Percentiles rank a stretch among this genome's conserved stretches.
phyloP scores from a whole-genome alignment of 257 asterid species.

The Nyctanthes arbortristis region DNA sequence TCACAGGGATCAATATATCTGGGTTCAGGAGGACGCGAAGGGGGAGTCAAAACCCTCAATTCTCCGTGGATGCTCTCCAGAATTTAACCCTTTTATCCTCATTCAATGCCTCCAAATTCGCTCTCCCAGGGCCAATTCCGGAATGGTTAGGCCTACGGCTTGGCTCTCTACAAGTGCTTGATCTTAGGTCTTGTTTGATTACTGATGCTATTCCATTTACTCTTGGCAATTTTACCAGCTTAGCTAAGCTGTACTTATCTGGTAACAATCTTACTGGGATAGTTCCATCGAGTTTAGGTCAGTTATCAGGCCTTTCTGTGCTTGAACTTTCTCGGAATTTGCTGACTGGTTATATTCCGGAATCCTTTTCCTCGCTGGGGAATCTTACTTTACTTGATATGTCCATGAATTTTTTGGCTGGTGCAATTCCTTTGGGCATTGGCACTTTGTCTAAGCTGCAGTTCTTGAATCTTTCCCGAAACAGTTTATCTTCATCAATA shows the following conservation, averaged over 20 bases:
- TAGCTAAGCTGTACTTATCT: slow-evolving; percentile 61
- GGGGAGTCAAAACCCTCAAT: slow-evolving; percentile 73
- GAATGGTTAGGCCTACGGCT: slow-evolving; percentile 73
- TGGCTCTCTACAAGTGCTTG: slow-evolving; percentile 65
- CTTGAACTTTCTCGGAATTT: slow-evolving; percentile 50
- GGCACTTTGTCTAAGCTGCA: slow-evolving; percentile 50
- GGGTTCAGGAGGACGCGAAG: slow-evolving; percentile 78
- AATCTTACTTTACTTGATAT: slow-evolving; percentile 48
- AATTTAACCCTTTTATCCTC: slow-evolving; percentile 64
- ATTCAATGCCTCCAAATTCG: slow-evolving; percentile 78
- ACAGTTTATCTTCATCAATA: slow-evolving; percentile 46
- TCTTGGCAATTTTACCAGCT: slow-evolving; percentile 73
- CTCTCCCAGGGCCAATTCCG: slow-evolving; percentile 72
- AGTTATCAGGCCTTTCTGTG: slow-evolving; percentile 34
- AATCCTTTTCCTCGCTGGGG: slow-evolving; percentile 28
- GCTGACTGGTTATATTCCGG: slow-evolving; percentile 43
- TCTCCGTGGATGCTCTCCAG: slow-evolving; percentile 72
- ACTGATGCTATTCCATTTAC: slow-evolving; percentile 57
- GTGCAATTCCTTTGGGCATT: slow-evolving; percentile 43
- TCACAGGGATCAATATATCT: slow-evolving; percentile 69
- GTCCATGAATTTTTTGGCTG: slow-evolving; percentile 48
- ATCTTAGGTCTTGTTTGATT: slow-evolving; percentile 76
- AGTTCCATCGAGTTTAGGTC: slow-evolving; percentile 45
- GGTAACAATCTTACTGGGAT: slow-evolving; percentile 52
- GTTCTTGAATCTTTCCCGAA: slow-evolving; percentile 50